phyloP scores from a whole-genome alignment of 192 early-diverging fungal species.

The Obelidium mucronatum region DNA sequence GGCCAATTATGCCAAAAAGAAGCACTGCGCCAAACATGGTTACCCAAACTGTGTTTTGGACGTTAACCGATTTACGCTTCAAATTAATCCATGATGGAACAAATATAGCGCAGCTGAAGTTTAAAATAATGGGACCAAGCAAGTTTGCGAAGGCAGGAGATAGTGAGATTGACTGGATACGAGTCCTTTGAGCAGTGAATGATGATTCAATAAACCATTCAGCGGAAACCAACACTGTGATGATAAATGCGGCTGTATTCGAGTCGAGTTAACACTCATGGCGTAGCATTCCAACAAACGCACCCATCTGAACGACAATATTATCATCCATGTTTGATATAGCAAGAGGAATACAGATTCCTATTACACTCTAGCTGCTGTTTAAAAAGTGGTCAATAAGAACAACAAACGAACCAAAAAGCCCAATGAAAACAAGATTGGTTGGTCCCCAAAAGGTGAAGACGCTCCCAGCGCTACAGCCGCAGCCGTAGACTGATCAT shows the following conservation, averaged over 20 bases:
- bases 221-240: constrained; percentile 47
- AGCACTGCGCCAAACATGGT: constrained; percentile 41
- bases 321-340: constrained; percentile 62
- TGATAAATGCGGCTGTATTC: constrained; percentile 48
- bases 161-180: constrained; percentile 41
- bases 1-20: constrained; percentile 53
- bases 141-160: constrained; percentile 43
- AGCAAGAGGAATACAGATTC: background rate
- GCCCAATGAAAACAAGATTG: constrained; percentile 57
- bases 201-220: constrained; percentile 50
- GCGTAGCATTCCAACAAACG: background rate
- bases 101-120: constrained; percentile 57
- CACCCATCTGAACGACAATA: constrained; percentile 56
- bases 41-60: constrained; percentile 56
- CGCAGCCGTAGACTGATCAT: constrained; percentile 14
- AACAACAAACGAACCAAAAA: constrained; percentile 48
- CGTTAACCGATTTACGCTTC: constrained; percentile 57
- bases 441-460: constrained; percentile 53
- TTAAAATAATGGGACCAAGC: constrained; percentile 59
- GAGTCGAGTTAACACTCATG: background rate
- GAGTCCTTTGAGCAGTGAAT: background rate
- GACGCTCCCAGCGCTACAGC: constrained; percentile 23
- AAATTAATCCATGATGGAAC: constrained; percentile 66
- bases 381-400: background rate
- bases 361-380: background rate